Base-by-base conservation (phyloP, 176 grass and related monocot genomes). In the Neostapfia colusana region DNA sequence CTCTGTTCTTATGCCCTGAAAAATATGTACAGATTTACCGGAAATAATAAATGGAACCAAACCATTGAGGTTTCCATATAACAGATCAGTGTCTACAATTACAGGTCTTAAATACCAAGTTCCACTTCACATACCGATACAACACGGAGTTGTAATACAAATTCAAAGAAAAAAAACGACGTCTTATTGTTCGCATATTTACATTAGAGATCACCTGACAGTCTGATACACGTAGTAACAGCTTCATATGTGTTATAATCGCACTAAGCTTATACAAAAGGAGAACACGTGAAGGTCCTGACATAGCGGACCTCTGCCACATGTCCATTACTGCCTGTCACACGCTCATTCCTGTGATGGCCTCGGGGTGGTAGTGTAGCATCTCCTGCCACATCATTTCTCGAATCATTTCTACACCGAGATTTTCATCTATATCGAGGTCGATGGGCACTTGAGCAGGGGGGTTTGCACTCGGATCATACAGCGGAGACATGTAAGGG, bases 321-420 rank as follows among this genome's bases (percentile, higher is more conserved):
- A 83, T 83, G 85, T 68, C 67, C 51, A 51, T 79, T 63, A 74
- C 62, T 83, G 68, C 68, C 53, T 68, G 80, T 88, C 75, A 88
- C 69, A 79, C 74, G 21, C 28, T 83, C 36, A 83, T 72, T 65
- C 76, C 65, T n/a, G 69, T 12, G 27, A 73, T 25, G 2, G 65
- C 80, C 69, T 79, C 75, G 0, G 80, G 85, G 75, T 88, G 85
- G 54, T 88, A 88, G 14, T 83, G 69, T 53, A 88, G 56, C 85
- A 88, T 88, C 69, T 88, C 85, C 80, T 88, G 85, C 85, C 85
- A 88, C 80, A 88, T 79, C 85, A 88, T 83, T 67, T 88, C 85
- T 8, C 80, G 68, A 62, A 88, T 88, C 85, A 79, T 88, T 0
- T 88, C 85, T n/a, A 83, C 81, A 3, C 85, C 75, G 10, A 83